Evolutionary conservation across 257 asterid genomes (phyloP), one percentile per base, ranked within the genome.

Genomic region (Solanum phureja): DNA sequence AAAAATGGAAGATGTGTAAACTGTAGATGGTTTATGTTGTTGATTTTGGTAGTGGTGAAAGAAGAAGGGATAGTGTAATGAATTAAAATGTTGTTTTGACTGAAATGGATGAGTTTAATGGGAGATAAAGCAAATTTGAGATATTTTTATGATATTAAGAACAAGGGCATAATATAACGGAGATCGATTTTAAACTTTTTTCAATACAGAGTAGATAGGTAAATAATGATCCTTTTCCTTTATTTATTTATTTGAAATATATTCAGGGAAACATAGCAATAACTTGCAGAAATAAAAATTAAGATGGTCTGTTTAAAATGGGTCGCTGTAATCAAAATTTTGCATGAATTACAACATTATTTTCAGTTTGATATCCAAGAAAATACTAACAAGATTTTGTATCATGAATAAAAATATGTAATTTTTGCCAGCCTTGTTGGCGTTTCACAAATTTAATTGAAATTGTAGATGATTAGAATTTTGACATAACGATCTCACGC

Each of bases 401-500:
- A 27, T 27, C 60, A 46, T 12, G 13, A 81, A 81, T 27, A 9
- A 81, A 79, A 46, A 27, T 46, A 46, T 46, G 9, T 29, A 56
- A 19, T 56, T 18, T 56, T 56, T 56, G n/a, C n/a, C 64, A 56
- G 64, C 64, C 64, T 19, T 19, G n/a, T 56, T 56, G 64, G n/a
- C 64, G 24, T 56, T 56, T 56, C 64, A 56, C 64, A 56, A 56
- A 56, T 56, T 56, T 56, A 19, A 56, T 56, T 56, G 27, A 62
- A 38, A 69, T 71, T 72, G 52, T 21, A 23, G 84, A 86, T 58
- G 10, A 86, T 91, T 89, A 94, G 89, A 94, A 94, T 83, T 91
- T 91, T 85, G 88, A 91, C 93, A 92, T 87, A 27, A 94, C 85
- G 68, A 94, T 91, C 83, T 79, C 91, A 62, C 95, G 87, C 97